Evolutionary conservation across 2,329 filamentous ascomycete species (phyloP).

Genomic region (Capronia epimyces): DNA sequence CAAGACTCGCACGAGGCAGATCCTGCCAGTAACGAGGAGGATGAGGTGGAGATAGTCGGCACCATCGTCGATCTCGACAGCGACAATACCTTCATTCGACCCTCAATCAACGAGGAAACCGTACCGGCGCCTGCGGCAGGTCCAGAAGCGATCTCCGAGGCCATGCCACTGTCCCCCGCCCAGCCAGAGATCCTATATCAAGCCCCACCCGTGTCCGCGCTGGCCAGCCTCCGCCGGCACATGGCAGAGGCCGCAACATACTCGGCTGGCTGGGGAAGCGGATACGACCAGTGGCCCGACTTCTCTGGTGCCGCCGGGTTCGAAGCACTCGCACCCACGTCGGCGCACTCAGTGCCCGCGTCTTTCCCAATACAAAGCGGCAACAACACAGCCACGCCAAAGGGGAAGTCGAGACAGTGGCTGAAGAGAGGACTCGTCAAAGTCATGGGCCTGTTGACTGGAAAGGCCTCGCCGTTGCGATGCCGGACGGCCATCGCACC

Average conservation of each 20-base stretch:
- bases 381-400: background rate
- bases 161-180: background rate
- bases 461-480: background rate
- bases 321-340: background rate
- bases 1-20: background rate
- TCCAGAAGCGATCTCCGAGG: no score
- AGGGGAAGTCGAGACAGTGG: background rate
- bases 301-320: conserved; percentile 1
- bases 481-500: background rate
- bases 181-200: background rate
- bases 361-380: background rate
- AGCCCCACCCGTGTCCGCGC: background rate
- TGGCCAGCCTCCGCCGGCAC: background rate
- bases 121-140: background rate
- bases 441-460: background rate
- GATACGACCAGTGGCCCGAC: conserved; percentile 9
- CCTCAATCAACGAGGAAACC: background rate
- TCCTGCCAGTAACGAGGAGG: background rate
- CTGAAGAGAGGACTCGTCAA: background rate
- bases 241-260: background rate
- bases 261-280: background rate
- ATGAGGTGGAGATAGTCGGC: background rate
- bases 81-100: background rate
- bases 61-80: background rate
- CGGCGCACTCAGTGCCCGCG: background rate